These are phyloP conservation scores for Candida dajiaensis DNA, from an alignment of 805 yeast genomes.

Conservation along the genomic window DNA sequence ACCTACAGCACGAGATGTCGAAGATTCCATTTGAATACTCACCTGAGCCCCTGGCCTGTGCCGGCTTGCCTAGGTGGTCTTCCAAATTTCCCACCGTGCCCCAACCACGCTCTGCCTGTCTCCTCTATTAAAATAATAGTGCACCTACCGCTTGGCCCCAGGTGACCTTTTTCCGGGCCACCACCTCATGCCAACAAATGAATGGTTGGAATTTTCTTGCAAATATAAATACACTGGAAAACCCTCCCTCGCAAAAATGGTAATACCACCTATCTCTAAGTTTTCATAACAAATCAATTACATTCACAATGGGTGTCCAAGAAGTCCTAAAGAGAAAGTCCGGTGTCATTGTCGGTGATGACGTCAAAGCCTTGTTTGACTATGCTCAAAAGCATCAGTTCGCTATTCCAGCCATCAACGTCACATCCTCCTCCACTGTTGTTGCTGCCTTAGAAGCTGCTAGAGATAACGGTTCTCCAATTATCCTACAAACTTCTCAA, in stretches of 20 bases:
- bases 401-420: slow-evolving; percentile 98
- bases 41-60: background rate
- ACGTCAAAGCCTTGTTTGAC: slow-evolving; percentile 75
- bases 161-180: background rate
- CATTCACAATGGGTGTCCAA: slow-evolving; percentile 47
- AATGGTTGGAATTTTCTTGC: background rate
- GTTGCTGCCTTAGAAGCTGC: slow-evolving; percentile 98
- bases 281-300: background rate
- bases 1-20: background rate
- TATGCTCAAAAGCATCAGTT: slow-evolving; percentile 91
- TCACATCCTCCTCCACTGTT: slow-evolving; percentile 95
- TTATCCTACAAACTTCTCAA: slow-evolving; percentile 93
- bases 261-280: background rate
- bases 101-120: background rate
- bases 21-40: background rate
- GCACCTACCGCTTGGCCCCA: background rate
- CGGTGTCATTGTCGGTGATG: slow-evolving; percentile 99
- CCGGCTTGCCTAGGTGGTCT: too few relatives aligned
- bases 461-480: slow-evolving; percentile 90
- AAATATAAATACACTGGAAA: background rate
- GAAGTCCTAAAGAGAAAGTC: slow-evolving; percentile 83
- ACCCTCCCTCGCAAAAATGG: background rate
- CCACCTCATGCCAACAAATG: background rate
- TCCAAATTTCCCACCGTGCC: background rate
- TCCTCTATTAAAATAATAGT: too few relatives aligned